Evolutionary conservation across 352 stramenopile genomes (phyloP).

Genomic region (Nothophytophthora sp.): DNA sequence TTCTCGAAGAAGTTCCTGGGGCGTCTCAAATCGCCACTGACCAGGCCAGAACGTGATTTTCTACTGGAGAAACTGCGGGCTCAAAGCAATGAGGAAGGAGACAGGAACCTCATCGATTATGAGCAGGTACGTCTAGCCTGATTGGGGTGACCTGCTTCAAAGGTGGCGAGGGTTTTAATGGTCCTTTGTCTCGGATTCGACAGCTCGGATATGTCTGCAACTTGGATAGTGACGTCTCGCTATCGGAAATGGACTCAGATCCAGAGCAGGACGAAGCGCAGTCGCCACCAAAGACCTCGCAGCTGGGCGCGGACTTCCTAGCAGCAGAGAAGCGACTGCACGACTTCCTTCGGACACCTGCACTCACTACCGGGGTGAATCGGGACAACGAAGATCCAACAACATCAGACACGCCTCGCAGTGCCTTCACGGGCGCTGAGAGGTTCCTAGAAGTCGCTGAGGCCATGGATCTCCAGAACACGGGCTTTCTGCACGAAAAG

Average conservation of each 20-base stretch:
- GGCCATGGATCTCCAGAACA: slow-evolving; percentile 29
- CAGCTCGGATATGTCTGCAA: slow-evolving; percentile 40
- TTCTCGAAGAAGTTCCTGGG: slow-evolving; percentile 46
- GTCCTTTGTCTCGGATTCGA: neutral
- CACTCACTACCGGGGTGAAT: neutral
- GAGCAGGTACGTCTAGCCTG: slow-evolving; percentile 37
- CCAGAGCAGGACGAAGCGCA: slow-evolving; percentile 3
- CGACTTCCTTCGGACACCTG: slow-evolving; percentile 32
- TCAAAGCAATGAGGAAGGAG: slow-evolving; percentile 4
- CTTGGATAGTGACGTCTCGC: slow-evolving; percentile 55
- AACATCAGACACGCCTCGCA: slow-evolving; percentile 34
- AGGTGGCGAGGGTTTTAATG: too few species aligned
- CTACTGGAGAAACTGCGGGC: slow-evolving; percentile 41
- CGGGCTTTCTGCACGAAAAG: slow-evolving; percentile 39
- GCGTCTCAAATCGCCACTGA: slow-evolving; percentile 43
- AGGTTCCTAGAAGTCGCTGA: slow-evolving; percentile 54
- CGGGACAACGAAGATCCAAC: neutral
- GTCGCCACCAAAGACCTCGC: slow-evolving; percentile 15
- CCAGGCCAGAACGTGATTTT: slow-evolving; percentile 47
- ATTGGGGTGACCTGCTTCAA: too few species aligned
- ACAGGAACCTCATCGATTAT: slow-evolving; percentile 47
- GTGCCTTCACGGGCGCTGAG: slow-evolving; percentile 50
- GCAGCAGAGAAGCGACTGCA: slow-evolving; percentile 43
- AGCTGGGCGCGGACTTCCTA: slow-evolving; percentile 27
- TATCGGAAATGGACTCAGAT: slow-evolving; percentile 33